Evolutionary conservation across 108 stramenopile species (phyloP).

Genomic region (Pinguiococcus pyrenoidosus): DNA sequence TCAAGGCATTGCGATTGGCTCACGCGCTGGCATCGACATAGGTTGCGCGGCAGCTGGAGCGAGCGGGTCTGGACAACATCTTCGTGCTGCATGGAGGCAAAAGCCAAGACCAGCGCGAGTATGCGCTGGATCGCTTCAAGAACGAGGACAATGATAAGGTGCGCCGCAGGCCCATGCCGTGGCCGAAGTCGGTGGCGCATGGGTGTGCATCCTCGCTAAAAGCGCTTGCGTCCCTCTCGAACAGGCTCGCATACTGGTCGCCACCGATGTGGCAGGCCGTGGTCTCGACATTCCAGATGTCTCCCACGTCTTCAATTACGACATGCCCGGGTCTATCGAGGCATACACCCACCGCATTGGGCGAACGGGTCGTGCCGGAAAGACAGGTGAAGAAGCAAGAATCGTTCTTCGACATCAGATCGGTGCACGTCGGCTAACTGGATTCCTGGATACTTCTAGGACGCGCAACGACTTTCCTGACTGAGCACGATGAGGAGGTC

Average conservation of each 20-base stretch:
- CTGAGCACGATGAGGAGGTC: conserved; percentile 77
- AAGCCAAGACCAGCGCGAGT: conserved; percentile 90
- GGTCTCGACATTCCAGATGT: conserved; percentile 93
- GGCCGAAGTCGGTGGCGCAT: too few relatives aligned
- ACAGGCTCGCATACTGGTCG: conserved; percentile 17
- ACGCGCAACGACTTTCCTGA: conserved; percentile 76
- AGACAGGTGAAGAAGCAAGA: too few relatives aligned
- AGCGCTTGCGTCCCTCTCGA: conserved; percentile 71
- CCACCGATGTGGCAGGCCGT: conserved; percentile 89
- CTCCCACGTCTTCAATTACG: conserved; percentile 87
- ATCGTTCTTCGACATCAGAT: too few relatives aligned
- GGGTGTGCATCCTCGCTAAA: too few relatives aligned
- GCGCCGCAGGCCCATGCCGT: too few relatives aligned
- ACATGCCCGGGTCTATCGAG: conserved; percentile 81
- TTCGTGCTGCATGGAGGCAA: conserved; percentile 94
- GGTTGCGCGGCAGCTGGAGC: conserved; percentile 59
- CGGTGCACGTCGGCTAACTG: too few relatives aligned
- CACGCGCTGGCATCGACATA: too few relatives aligned
- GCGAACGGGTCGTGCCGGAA: conserved; percentile 92
- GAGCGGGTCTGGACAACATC: conserved; percentile 56
- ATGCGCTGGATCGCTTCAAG: conserved; percentile 67
- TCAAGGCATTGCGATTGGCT: too few relatives aligned
- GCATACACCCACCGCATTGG: conserved; percentile 90
- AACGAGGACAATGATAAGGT: conserved; percentile 55
- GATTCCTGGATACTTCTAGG: too few relatives aligned